Evolutionary conservation across 305 asterid genomes (phyloP).

Genomic region (Rubia peregrina): DNA sequence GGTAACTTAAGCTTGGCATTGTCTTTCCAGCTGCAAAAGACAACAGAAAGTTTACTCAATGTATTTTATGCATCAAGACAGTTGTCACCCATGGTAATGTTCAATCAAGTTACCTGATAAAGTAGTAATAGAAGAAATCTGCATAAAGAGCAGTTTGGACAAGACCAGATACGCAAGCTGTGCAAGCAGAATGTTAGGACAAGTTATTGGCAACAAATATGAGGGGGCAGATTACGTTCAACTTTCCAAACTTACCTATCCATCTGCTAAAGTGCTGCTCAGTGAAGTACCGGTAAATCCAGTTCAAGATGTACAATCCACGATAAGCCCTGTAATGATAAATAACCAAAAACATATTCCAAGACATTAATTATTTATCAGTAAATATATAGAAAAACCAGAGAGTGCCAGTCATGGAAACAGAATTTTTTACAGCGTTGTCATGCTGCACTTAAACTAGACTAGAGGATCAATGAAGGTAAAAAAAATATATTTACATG

Average conservation of each 20-base stretch:
- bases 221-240: not conserved
- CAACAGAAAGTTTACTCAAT: not conserved
- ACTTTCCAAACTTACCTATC: conserved; percentile 17
- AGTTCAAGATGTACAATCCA: conserved; percentile 77
- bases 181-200: not conserved
- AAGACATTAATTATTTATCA: not conserved
- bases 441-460: not conserved
- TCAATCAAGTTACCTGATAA: conserved; percentile 16
- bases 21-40: conserved; percentile 25
- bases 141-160: conserved; percentile 27
- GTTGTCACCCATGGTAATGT: too few relatives aligned
- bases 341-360: not conserved
- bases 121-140: conserved; percentile 31
- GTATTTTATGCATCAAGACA: not conserved
- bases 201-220: not conserved
- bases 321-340: conserved; percentile 71
- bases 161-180: conserved; percentile 25
- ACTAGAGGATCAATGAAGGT: not conserved
- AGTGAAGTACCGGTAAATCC: conserved; percentile 75
- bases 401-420: too few relatives aligned
- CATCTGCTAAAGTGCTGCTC: conserved; percentile 21
- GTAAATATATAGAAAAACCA: not conserved
- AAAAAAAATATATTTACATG: too few relatives aligned
- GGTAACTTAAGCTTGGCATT: conserved; percentile 25
- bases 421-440: too few relatives aligned